A percentile compares a stretch with the other conserved stretches of the same genome.
phyloP scores from a whole-genome alignment of 2,329 filamentous ascomycete species.

The Xylariaceae sp. region DNA sequence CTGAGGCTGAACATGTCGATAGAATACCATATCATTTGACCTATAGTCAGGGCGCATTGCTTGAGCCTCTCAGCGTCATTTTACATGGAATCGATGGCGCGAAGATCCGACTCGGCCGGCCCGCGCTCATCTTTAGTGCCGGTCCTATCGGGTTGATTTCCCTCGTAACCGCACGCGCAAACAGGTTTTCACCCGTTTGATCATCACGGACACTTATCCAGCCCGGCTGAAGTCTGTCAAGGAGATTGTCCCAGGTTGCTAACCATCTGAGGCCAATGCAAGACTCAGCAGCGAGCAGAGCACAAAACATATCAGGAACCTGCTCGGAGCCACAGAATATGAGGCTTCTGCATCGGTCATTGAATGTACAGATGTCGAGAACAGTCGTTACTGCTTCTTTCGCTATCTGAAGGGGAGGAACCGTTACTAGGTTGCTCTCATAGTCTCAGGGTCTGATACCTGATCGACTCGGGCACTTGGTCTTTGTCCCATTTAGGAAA shows the following conservation, averaged over 20 bases:
- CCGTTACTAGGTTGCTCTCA: conserved; percentile 33
- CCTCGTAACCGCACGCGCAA: conserved; percentile 52
- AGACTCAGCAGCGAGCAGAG: conserved; percentile 43
- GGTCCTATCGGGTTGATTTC: conserved; percentile 60
- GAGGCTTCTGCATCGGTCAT: conserved; percentile 53
- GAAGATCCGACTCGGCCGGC: conserved; percentile 49
- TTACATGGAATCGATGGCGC: conserved; percentile 55
- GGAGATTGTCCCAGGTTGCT: conserved; percentile 48
- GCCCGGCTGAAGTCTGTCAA: conserved; percentile 53
- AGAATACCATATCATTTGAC: conserved; percentile 50
- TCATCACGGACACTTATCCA: conserved; percentile 59
- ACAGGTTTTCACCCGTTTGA: conserved; percentile 60
- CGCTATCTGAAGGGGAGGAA: conserved; percentile 52
- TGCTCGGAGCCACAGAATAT: conserved; percentile 51
- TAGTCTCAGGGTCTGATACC: background rate
- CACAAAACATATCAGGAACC: conserved; percentile 44
- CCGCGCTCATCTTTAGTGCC: conserved; percentile 56
- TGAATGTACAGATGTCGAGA: conserved; percentile 65
- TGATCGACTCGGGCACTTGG: background rate
- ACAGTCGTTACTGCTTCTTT: conserved; percentile 54
- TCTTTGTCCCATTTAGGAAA: conserved; percentile 2
- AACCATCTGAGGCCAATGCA: conserved; percentile 49
- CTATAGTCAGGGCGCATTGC: conserved; percentile 56
- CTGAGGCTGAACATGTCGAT: conserved; percentile 5
- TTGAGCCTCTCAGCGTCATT: conserved; percentile 61